phyloP scores from a whole-genome alignment of 176 grass and related monocot species.

The Hordeum vulgare region MorexV3_pseudomolecules_assembly NC_058524.1:241762168-241762667 shows the following conservation, averaged over 20 bases:
- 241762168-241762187: slow-evolving; percentile 17
- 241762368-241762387: not conserved
- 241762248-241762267: slow-evolving; percentile 39
- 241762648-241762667: slow-evolving; percentile 23
- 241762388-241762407: slow-evolving; percentile 13
- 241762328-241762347: slow-evolving; percentile 19
- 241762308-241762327: slow-evolving; percentile 32
- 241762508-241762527: slow-evolving; percentile 25
- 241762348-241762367: slow-evolving; percentile 23
- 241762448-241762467: slow-evolving; percentile 1
- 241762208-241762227: slow-evolving; percentile 37
- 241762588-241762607: slow-evolving; percentile 25
- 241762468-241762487: slow-evolving; percentile 11
- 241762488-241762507: slow-evolving; percentile 21
- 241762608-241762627: slow-evolving; percentile 27
- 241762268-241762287: slow-evolving; percentile 37
- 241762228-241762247: slow-evolving; percentile 21
- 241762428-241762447: slow-evolving; percentile 34
- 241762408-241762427: slow-evolving; percentile 27
- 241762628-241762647: slow-evolving; percentile 31
- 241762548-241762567: slow-evolving; percentile 29
- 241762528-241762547: not conserved
- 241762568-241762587: slow-evolving; percentile 27
- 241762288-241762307: slow-evolving; percentile 25
- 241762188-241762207: slow-evolving; percentile 24